phyloP scores from a whole-genome alignment of 176 grass and related monocot genomes.

The Paspalum notatum region DNA sequence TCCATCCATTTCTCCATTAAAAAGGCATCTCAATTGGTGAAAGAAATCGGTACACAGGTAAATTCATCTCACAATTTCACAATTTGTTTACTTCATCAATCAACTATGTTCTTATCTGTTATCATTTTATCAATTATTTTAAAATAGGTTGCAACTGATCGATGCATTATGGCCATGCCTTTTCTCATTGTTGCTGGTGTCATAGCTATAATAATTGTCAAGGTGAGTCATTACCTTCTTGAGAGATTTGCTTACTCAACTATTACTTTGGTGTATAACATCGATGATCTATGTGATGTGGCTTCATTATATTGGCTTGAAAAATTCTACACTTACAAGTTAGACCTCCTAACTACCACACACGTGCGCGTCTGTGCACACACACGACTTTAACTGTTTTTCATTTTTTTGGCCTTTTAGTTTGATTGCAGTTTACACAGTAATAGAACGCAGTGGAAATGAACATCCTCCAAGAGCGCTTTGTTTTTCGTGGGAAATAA shows the following conservation, averaged over 20 bases:
- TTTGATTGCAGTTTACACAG: slow-evolving; percentile 24
- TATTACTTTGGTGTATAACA: neutral
- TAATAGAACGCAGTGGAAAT: neutral
- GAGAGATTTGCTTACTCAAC: neutral
- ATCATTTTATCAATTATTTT: neutral
- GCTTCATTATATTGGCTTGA: neutral
- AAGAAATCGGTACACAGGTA: slow-evolving; percentile 93
- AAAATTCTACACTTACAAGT: neutral
- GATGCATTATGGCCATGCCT: slow-evolving; percentile 93
- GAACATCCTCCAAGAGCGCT: neutral
- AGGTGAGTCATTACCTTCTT: slow-evolving; percentile 58
- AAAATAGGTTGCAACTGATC: slow-evolving; percentile 84
- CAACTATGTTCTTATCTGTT: slow-evolving; percentile 8
- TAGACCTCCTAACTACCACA: neutral
- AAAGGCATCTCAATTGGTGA: slow-evolving; percentile 90
- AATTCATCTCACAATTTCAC: slow-evolving; percentile 6
- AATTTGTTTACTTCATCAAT: neutral
- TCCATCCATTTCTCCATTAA: slow-evolving; percentile 99
- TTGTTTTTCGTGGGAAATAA: neutral
- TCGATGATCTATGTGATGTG: neutral
- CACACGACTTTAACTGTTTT: neutral
- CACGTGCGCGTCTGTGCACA: too few species aligned
- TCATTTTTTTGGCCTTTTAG: neutral
- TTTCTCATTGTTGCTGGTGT: slow-evolving; percentile 94
- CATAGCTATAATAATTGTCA: slow-evolving; percentile 86